phyloP scores from a whole-genome alignment of 306 rosid species.

The Bauhinia variegata region DNA sequence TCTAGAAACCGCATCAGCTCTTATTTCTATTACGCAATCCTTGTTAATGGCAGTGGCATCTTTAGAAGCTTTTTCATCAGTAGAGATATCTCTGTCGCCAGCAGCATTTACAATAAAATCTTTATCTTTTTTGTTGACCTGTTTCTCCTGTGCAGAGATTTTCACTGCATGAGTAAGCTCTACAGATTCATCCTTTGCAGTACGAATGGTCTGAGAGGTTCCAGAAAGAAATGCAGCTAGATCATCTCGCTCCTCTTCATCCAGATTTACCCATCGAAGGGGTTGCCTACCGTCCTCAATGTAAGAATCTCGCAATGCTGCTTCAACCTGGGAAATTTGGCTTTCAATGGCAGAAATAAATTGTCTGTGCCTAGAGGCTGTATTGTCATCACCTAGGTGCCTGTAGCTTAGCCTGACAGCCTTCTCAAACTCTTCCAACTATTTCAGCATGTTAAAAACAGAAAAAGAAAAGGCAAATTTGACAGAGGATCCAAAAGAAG shows the following conservation, averaged over 20 bases:
- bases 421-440: constrained; percentile 94
- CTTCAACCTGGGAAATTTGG: constrained; percentile 81
- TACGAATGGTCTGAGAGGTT: constrained; percentile 45
- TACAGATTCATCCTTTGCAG: constrained; percentile 42
- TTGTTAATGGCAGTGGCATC: constrained; percentile 46
- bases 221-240: constrained; percentile 93
- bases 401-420: constrained; percentile 85
- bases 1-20: constrained; percentile 48
- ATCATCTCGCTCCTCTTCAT: constrained; percentile 85
- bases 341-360: constrained; percentile 80
- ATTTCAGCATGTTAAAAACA: constrained; percentile 35
- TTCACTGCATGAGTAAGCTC: constrained; percentile 44
- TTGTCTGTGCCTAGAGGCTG: constrained; percentile 74
- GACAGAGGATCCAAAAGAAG: constrained; percentile 26
- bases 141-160: constrained; percentile 43
- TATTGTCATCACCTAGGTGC: constrained; percentile 56
- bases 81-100: constrained; percentile 37
- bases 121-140: constrained; percentile 43
- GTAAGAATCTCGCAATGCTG: constrained; percentile 61
- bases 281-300: constrained; percentile 76
- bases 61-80: constrained; percentile 47
- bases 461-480: constrained; percentile 16
- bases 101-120: constrained; percentile 41
- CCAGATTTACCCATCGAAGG: constrained; percentile 80
- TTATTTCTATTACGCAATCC: constrained; percentile 52